Base-by-base conservation (phyloP, 768 basidiomycete species). In the Mycena maculata region DNA sequence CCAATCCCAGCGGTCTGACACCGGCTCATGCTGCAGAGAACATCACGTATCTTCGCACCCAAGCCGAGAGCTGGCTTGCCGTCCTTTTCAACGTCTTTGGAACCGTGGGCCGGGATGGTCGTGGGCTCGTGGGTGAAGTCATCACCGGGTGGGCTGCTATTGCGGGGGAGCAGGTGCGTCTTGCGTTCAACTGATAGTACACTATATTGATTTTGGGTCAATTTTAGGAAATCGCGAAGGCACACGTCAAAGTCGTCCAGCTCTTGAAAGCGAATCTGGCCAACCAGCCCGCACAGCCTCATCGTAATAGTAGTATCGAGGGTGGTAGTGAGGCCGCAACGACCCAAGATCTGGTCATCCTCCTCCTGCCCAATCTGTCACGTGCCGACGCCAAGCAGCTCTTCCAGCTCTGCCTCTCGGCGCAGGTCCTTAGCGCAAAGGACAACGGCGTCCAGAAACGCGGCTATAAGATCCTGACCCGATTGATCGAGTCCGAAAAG, bases 1-100 rank as follows among this genome's bases (percentile, higher is more conserved):
- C 77, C 28, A 73, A 74, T 8, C 70, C 78, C 12, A 75, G 74
- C 44, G 70, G 65, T 12, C 80, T 93, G 45, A 84, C 91, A 12
- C 80, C 82, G 18, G 83, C 84, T 42, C 86, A 89, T 73, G 95
- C 93, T 3, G 72, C 79, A 33, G 81, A 81, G 48, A 96, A 96
- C 71, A 69, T 98, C 28, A 82, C 76, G 1, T 92, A 92, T 78
- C 82, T 99, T 60, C 87, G 86, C 44, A 84, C 84, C 0, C 92
- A 98, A 75, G 91, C 87, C 0, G 93, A 95, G 76, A 98, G 95
- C 74, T 96, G 98, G 92, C 87, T 99, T 36, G 91, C 95, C 1
- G 95, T 99, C 6, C 83, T 98, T 48, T 96, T 99, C 84, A 99
- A 99, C 76, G 91, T 99, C n/a, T 99, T 97, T 79, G 87, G 92